Evolutionary conservation across 78 protist genomes (phyloP).

Genomic region (Corallochytrium limacisporum): DNA sequence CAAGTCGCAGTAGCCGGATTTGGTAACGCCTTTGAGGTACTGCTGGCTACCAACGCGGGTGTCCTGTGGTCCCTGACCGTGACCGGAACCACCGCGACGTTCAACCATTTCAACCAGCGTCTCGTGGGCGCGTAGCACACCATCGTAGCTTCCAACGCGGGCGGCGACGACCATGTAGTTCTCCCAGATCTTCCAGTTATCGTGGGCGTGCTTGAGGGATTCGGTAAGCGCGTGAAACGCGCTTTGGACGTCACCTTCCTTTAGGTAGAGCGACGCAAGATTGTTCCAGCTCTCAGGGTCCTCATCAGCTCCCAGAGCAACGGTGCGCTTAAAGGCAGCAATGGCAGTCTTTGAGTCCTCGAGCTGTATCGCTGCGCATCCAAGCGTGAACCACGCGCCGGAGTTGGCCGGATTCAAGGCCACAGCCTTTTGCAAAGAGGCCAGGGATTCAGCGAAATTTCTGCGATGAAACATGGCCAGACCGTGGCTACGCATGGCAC

Average conservation of each 20-base stretch:
- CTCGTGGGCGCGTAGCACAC: no score
- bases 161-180: no score
- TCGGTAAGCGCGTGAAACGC: conserved; percentile 31
- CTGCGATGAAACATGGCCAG: neutral
- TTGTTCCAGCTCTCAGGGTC: conserved; percentile 56
- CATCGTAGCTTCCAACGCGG: no score
- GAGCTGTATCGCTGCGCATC: conserved; percentile 40
- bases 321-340: neutral
- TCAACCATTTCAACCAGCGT: no score
- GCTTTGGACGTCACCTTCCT: conserved; percentile 7
- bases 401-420: conserved; percentile 43
- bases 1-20: no score
- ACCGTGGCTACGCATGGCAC: conserved; percentile 45
- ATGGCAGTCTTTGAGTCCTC: neutral
- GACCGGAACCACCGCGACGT: no score
- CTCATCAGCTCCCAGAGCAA: neutral
- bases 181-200: conserved; percentile 69
- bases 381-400: conserved; percentile 49
- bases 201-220: conserved; percentile 27
- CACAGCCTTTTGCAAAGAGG: conserved; percentile 8
- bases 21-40: no score
- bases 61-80: no score
- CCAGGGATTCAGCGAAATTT: conserved; percentile 2
- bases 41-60: no score
- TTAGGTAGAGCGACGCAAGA: conserved; percentile 43